Conservation (phyloP, 2,329 filamentous ascomycete genomes). For the Fusarium albosuccineum region DNA sequence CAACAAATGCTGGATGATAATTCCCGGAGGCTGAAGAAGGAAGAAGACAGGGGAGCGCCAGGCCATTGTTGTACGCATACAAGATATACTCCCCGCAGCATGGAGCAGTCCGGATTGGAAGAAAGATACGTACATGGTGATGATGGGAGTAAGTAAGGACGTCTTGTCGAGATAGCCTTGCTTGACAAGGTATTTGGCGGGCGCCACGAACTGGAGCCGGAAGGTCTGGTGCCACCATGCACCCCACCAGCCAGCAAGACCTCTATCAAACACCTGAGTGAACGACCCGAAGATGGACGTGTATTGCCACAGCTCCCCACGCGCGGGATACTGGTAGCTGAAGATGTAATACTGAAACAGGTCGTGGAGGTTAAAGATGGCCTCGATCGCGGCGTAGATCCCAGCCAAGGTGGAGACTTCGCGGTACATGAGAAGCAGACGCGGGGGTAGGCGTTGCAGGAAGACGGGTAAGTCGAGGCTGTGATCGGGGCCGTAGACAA, state of each 20-base stretch:
- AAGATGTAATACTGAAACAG: constrained; percentile 66
- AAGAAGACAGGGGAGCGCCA: constrained; percentile 78
- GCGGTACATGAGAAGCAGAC: constrained; percentile 67
- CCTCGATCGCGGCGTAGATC: constrained; percentile 71
- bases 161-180: constrained; percentile 55
- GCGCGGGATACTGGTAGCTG: constrained; percentile 64
- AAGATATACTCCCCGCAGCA: constrained; percentile 75
- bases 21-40: constrained; percentile 74
- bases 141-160: constrained; percentile 39
- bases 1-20: constrained; percentile 68
- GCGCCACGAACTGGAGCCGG: constrained; percentile 77
- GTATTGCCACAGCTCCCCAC: constrained; percentile 65
- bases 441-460: constrained; percentile 56
- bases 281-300: constrained; percentile 69
- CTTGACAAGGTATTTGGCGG: constrained; percentile 62
- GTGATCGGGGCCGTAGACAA: constrained; percentile 65
- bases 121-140: constrained; percentile 63
- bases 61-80: constrained; percentile 65
- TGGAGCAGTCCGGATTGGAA: constrained; percentile 77
- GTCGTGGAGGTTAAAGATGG: constrained; percentile 71
- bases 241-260: constrained; percentile 86
- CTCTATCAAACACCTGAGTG: constrained; percentile 71
- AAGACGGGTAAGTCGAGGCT: constrained; percentile 56
- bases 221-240: constrained; percentile 94
- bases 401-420: constrained; percentile 67